Conservation (phyloP, 345 rosid species). For the Firmiana major region DNA sequence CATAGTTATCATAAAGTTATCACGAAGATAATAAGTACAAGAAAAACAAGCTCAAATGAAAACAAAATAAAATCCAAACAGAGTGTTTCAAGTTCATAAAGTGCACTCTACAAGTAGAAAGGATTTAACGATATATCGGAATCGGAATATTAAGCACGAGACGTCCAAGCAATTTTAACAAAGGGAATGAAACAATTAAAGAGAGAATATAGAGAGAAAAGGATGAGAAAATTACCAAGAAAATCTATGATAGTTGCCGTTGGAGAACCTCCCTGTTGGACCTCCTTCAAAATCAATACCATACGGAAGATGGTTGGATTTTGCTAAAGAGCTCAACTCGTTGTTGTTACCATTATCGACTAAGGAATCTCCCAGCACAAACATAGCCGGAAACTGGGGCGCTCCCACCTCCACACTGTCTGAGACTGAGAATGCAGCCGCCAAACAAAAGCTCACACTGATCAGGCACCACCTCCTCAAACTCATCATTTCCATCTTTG, state of each 20-base stretch:
- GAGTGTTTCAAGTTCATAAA: no score
- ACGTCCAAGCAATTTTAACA: no score
- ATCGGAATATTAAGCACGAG: no score
- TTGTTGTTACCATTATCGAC: constrained; percentile 77
- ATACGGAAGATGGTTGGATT: constrained; percentile 72
- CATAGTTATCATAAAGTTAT: no score
- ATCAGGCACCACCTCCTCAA: not conserved
- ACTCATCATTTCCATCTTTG: not conserved
- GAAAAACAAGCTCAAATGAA: no score
- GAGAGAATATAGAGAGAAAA: no score
- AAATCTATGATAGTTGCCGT: constrained; percentile 54
- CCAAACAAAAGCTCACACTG: not conserved
- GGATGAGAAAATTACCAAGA: no score
- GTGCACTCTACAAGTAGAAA: no score
- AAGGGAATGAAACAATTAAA: no score
- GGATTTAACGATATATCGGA: no score
- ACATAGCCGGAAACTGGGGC: constrained; percentile 55
- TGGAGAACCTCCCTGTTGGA: constrained; percentile 78
- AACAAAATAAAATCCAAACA: no score
- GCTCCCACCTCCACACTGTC: not conserved
- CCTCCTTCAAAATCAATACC: constrained; percentile 64
- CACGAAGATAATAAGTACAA: no score
- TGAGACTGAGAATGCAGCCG: not conserved
- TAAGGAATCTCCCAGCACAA: constrained; percentile 79
- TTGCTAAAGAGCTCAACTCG: constrained; percentile 51